Percentiles rank a stretch among this genome's conserved stretches.
phyloP scores from a whole-genome alignment of 768 basidiomycete species.

The Agaricus sinodeliciosus region DNA sequence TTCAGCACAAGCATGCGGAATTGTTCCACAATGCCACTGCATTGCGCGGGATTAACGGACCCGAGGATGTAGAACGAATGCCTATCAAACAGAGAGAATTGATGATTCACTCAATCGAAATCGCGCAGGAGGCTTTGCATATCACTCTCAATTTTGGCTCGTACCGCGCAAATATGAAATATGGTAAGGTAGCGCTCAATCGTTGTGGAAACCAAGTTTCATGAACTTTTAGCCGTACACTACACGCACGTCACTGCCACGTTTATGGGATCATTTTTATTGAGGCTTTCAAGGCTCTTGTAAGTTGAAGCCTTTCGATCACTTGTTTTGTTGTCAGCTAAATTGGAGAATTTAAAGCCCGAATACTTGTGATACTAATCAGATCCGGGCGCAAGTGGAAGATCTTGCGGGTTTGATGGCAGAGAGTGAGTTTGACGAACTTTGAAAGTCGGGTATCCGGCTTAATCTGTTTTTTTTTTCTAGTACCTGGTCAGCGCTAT shows the following conservation, averaged over 20 bases:
- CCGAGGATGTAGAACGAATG: slow-evolving; percentile 84
- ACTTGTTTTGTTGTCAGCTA: background rate
- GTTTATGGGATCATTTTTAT: slow-evolving; percentile 85
- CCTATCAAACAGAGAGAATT: slow-evolving; percentile 69
- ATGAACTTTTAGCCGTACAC: slow-evolving; percentile 57
- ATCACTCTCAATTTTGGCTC: slow-evolving; percentile 80
- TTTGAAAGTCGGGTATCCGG: background rate
- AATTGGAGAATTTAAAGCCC: slow-evolving; percentile 44
- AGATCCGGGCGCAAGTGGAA: slow-evolving; percentile 74
- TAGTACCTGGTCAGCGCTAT: slow-evolving; percentile 91
- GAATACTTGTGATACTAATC: slow-evolving; percentile 69
- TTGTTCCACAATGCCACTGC: slow-evolving; percentile 82
- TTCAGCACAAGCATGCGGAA: slow-evolving; percentile 84
- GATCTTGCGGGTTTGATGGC: slow-evolving; percentile 70
- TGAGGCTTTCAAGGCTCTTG: slow-evolving; percentile 85
- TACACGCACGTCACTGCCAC: slow-evolving; percentile 91
- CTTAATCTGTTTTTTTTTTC: background rate
- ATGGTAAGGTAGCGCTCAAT: slow-evolving; percentile 42
- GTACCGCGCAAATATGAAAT: slow-evolving; percentile 90
- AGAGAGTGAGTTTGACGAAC: slow-evolving; percentile 48
- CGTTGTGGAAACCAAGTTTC: slow-evolving; percentile 1
- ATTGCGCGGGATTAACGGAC: slow-evolving; percentile 74
- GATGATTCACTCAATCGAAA: slow-evolving; percentile 76
- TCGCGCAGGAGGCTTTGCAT: slow-evolving; percentile 74
- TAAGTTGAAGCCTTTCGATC: slow-evolving; percentile 29